Base-by-base conservation (phyloP, 805 yeast species). In the Candida ipomoeae region DNA sequence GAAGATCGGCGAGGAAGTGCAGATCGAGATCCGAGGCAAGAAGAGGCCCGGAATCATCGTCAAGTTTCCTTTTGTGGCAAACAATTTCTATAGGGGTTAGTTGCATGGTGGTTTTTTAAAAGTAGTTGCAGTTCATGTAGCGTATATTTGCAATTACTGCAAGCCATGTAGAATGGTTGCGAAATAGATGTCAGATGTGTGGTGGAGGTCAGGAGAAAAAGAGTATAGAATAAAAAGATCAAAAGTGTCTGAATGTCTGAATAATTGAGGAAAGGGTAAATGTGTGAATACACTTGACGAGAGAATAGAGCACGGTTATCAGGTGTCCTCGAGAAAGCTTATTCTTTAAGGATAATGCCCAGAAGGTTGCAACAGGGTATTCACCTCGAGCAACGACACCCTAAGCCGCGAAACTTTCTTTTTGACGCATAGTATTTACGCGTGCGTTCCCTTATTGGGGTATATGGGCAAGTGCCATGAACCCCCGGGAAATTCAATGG, bases 11-110 rank as follows among this genome's bases (percentile, higher is more conserved):
- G 82, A 91, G 5, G 72, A 78, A 49, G 74, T 91, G 23, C 65
- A 81, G 49, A 83, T 91, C 46, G 86, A 88, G 59, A 85, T 92
- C 49, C 82, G 98, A 66, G 94, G 92, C 58, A 91, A 90, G 64
- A 68, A 75, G 59, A 83, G 91, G 64, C 85, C 84, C 33, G 97
- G 89, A 5, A 74, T 65, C 29, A 80, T 92, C n/a, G 73, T 82
- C 31, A 88, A 87, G 66, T 76, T 91, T 80, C 99, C 99, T 11
- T 87, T 94, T 62, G 87, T 89, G 5, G 77, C 80, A 46, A 79
- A 88, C 48, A 78, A 83, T 21, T 92, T 89, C 64, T 86, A 85
- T 71, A 81, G 81, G 63, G 68, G 68, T 7, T 61, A 57, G 23
- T 39, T 23, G 10, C 3, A 11, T 35, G 6, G 26, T 10, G 21